Conservation (phyloP, 1,284 basidiomycete genomes). For the Malassezia sp. region DNA sequence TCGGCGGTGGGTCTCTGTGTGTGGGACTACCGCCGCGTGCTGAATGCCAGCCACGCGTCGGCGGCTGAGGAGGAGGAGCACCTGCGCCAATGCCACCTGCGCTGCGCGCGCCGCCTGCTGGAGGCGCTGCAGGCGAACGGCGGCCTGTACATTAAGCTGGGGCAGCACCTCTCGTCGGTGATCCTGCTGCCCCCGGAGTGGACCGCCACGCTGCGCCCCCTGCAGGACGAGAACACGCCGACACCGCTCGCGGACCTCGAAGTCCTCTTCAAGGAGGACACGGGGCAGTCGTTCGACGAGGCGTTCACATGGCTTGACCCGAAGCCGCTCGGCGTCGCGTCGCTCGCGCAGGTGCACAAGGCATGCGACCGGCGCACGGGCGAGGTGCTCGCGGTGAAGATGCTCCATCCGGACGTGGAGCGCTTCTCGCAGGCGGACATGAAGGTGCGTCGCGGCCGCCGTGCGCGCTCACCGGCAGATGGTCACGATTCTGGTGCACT, state of each 20-base stretch:
- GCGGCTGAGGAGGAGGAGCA: conserved; percentile 25
- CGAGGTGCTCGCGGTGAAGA: conserved; percentile 74
- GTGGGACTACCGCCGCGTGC: conserved; percentile 41
- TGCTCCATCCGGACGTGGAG: conserved; percentile 87
- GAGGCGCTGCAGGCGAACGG: conserved; percentile 56
- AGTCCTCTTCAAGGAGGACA: conserved; percentile 40
- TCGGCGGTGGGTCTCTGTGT: conserved; percentile 43
- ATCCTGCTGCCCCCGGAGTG: conserved; percentile 67
- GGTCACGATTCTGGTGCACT: conserved; percentile 53
- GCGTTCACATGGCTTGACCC: conserved; percentile 64
- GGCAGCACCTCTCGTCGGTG: conserved; percentile 54
- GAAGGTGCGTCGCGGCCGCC: no score
- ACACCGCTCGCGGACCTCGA: conserved; percentile 43
- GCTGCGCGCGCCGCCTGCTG: conserved; percentile 39
- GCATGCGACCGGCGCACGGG: conserved; percentile 56
- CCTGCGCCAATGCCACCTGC: conserved; percentile 40
- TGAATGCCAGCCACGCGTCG: conserved; percentile 29
- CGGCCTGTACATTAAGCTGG: conserved; percentile 80
- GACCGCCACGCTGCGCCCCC: conserved; percentile 56
- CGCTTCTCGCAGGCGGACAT: conserved; percentile 88
- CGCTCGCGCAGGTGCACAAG: conserved; percentile 83
- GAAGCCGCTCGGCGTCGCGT: conserved; percentile 85
- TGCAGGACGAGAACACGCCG: conserved; percentile 47
- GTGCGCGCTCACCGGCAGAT: no score
- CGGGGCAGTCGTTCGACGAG: conserved; percentile 38